phyloP scores from a whole-genome alignment of 768 basidiomycete genomes.

The Tulasnella sp. region DNA sequence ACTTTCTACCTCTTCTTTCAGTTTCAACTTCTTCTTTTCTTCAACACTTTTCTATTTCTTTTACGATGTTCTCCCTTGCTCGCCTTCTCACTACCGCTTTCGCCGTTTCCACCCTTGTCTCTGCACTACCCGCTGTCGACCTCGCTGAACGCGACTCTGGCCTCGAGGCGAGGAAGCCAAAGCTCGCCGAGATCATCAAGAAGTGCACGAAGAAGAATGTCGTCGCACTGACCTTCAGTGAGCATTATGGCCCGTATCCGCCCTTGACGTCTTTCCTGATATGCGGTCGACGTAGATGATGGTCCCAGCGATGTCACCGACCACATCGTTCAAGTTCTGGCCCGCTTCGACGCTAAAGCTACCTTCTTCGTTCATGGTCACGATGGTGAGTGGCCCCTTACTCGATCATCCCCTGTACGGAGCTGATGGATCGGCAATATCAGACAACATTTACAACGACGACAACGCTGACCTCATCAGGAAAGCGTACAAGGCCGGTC shows the following conservation, averaged over 20 bases:
- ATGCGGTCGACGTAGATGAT: not conserved
- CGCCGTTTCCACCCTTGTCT: too few relatives aligned
- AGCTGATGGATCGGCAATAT: not conserved
- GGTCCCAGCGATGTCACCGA: not conserved
- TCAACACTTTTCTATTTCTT: too few relatives aligned
- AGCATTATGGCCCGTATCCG: not conserved
- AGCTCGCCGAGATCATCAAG: not conserved
- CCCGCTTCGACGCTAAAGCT: not conserved
- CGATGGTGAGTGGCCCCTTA: not conserved
- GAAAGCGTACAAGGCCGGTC: not conserved
- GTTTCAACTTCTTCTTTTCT: too few relatives aligned
- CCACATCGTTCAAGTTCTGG: not conserved
- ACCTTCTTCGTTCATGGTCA: slow-evolving; percentile 5
- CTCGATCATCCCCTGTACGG: too few relatives aligned
- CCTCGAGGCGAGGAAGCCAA: too few relatives aligned
- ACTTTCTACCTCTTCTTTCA: too few relatives aligned
- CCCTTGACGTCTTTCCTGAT: not conserved
- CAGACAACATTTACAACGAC: not conserved
- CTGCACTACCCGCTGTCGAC: too few relatives aligned
- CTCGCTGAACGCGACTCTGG: too few relatives aligned
- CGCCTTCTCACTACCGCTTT: too few relatives aligned
- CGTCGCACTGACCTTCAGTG: not conserved
- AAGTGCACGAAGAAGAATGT: not conserved
- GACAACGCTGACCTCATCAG: not conserved
- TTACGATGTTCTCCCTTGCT: too few relatives aligned